Evolutionary conservation across 2,329 filamentous ascomycete species (phyloP), one percentile per base, ranked within the genome.

Genomic region (Akanthomyces dipterigenus): DNA sequence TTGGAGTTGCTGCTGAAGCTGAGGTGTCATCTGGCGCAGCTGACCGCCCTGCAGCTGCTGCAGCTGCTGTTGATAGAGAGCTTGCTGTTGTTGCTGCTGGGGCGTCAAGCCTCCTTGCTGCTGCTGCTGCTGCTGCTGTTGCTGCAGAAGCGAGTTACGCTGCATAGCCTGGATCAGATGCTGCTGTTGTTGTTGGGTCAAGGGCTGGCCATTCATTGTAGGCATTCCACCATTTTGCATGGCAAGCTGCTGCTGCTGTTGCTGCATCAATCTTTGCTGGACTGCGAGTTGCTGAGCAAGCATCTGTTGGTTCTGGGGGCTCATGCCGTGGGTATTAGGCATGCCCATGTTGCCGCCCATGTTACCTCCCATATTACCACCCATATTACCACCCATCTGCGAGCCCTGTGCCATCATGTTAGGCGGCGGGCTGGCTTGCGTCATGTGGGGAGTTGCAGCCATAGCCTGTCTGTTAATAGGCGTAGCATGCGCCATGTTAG

Each of bases 381-480:
- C 57, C 72, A 84, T 79, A 55, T 65, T 71, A 63, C 78, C 77
- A 26, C 78, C 77, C 72, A 84, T 80, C 67, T 83, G 82, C 62
- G 81, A 82, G 63, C 78, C 78, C 61, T 84, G 81, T 1, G 80
- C 76, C 78, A 87, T 82, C 77, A 83, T 82, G 43, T 76, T 78
- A 49, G 84, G 82, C 50, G 84, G 80, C 22, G 86, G 84, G 68
- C 85, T 88, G 28, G 79, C 81, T 70, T 88, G 85, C 34, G 75
- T 78, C 80, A 87, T 85, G 61, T 84, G 81, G 50, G 86, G 86
- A 12, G 85, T 88, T 16, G 81, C 77, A 12, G 76, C 73, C 67
- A 82, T 79, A 68, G 80, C 71, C 69, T 78, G 72, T 62, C 82
- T 74, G 55, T 75, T 79, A 22, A 86, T 80, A 0, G 86, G 86